Evolutionary conservation across 2,329 filamentous ascomycete genomes (phyloP), one percentile per base, ranked within the genome.

Genomic region (Colletotrichum endophyticum): DNA sequence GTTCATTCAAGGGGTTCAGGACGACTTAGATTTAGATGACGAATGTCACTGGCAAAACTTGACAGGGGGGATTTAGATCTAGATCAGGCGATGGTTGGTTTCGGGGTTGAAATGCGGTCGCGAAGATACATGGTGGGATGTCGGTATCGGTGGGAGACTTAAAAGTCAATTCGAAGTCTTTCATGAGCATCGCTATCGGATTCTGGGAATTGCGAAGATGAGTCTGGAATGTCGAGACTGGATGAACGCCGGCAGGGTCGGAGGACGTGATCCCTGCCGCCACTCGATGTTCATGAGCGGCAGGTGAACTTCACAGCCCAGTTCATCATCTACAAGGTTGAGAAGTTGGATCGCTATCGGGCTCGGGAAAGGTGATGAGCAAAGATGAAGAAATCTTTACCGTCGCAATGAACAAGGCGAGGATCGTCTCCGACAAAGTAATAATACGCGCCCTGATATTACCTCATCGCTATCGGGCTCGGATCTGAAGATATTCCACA

Each of bases 41-140:
- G 9, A 0, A n/a, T 44, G 9, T 4, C 3, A 44, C 39, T n/a
- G 4, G 8, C 16, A 7, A 39, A 19, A 39, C 8, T 5, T 5
- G 39, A 12, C 39, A 44, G 5, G 9, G 39, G 19, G 9, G 4
- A 49, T 3, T 49, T 49, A 4, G 1, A 19, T 44, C 9, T 0
- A n/a, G 19, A 44, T 0, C 9, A 7, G 5, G 39, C 0, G 19
- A 0, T 44, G 0, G 39, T 44, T 19, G 39, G 39, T 44, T 44
- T 44, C 19, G 19, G 19, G 39, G 19, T n/a, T 3, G 0, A 2
- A 49, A n/a, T 3, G 2, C 39, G 39, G 1, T 7, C 19, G 0
- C 19, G 39, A 12, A 49, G 19, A n/a, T 1, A 44, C 19, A 44
- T 2, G 39, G 19, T n/a, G 39, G 0, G 8, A 49, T n/a, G 39